Percentiles rank a stretch among this genome's conserved stretches.
Evolutionary conservation across 225 moss, liverwort and hornwort species (phyloP).

Genomic region (Neckera pumila): DNA sequence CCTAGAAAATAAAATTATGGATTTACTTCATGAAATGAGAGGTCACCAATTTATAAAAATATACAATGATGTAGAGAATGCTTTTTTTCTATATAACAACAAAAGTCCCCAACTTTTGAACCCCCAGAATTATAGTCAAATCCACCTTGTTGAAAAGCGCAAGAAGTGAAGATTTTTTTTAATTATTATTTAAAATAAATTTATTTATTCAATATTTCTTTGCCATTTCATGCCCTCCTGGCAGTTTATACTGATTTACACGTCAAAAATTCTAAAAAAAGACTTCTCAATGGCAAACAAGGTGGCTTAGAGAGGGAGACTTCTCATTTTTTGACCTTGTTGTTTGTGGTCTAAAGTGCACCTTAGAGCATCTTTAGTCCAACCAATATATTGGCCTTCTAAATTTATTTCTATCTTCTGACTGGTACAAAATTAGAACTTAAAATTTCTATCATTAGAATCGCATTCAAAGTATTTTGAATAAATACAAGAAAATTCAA

Average conservation of each 20-base stretch:
- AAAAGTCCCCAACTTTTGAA: background rate
- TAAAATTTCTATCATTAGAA: background rate
- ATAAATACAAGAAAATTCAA: background rate
- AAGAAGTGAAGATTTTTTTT: no score
- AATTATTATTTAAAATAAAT: background rate
- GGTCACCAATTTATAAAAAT: background rate
- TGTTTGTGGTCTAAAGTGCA: accelerated
- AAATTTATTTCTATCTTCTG: background rate
- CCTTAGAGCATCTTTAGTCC: background rate
- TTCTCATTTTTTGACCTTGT: background rate
- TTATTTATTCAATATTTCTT: no score
- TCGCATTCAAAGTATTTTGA: background rate
- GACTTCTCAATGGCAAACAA: background rate
- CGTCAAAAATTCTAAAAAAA: accelerated
- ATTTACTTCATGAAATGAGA: background rate
- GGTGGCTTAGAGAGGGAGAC: accelerated
- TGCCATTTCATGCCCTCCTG: background rate
- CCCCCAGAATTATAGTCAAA: accelerated
- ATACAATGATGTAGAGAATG: accelerated
- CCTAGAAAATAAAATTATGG: background rate
- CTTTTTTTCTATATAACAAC: accelerated
- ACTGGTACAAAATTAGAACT: background rate
- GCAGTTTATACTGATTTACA: accelerated
- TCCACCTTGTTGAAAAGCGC: accelerated
- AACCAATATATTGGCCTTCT: accelerated